phyloP scores from a whole-genome alignment of 257 asterid species.

The Solanum chilense region DNA sequence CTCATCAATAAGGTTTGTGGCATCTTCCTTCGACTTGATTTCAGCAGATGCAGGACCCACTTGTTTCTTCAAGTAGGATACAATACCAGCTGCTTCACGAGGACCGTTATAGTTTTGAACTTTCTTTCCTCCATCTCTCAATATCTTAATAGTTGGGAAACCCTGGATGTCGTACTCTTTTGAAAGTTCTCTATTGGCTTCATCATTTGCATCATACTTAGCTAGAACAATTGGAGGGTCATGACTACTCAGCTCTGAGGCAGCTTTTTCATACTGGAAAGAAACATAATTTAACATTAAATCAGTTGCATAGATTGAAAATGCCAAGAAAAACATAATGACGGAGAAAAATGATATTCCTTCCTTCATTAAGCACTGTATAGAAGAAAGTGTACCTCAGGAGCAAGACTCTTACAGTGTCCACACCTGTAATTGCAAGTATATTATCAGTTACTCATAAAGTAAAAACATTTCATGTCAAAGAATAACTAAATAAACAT shows the following conservation, averaged over 20 bases:
- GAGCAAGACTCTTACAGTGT: conserved; percentile 83
- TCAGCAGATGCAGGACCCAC: conserved; percentile 77
- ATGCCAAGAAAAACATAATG: neutral
- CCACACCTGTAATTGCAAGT: conserved; percentile 67
- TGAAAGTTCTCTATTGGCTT: conserved; percentile 43
- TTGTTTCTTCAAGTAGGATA: conserved; percentile 62
- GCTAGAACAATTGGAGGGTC: conserved; percentile 69
- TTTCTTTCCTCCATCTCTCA: conserved; percentile 63
- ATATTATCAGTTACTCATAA: neutral
- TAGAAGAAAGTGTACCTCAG: conserved; percentile 51
- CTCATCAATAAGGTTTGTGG: conserved; percentile 36
- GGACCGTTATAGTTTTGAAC: conserved; percentile 74
- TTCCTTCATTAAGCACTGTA: neutral
- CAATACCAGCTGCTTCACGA: conserved; percentile 77
- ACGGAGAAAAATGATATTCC: neutral
- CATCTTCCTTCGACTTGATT: conserved; percentile 60
- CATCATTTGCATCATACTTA: conserved; percentile 60
- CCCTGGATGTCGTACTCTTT: conserved; percentile 49
- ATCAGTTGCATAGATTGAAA: neutral
- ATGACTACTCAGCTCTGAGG: conserved; percentile 50
- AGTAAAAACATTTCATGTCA: neutral
- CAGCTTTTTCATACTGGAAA: conserved; percentile 73
- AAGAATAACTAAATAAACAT: neutral
- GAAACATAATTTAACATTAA: neutral
- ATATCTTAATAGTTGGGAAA: conserved; percentile 70